Conservation (phyloP, 2,329 filamentous ascomycete species). For the Aspergillus chevalieri region DNA sequence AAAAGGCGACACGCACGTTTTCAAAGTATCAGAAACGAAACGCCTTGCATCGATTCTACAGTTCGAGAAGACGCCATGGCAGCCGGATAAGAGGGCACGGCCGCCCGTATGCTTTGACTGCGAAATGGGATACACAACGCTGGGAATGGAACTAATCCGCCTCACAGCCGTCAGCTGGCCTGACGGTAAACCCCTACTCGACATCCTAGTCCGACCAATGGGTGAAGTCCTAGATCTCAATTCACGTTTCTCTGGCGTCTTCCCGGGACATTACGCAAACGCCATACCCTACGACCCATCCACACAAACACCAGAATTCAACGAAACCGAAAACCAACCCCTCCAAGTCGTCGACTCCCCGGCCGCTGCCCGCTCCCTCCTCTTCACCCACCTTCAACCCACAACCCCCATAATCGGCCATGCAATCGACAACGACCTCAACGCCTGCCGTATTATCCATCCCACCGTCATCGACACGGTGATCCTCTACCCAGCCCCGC, state of each 20-base stretch:
- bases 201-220: slow-evolving; percentile 75
- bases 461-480: slow-evolving; percentile 80
- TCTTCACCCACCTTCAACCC: slow-evolving; percentile 70
- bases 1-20: slow-evolving; percentile 69
- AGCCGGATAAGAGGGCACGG: slow-evolving; percentile 23
- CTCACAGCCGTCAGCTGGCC: slow-evolving; percentile 89
- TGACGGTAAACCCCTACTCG: slow-evolving; percentile 64
- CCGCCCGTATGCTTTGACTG: slow-evolving; percentile 77
- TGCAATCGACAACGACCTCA: slow-evolving; percentile 91
- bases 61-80: slow-evolving; percentile 66
- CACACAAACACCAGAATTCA: slow-evolving; percentile 18
- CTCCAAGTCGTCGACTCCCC: slow-evolving; percentile 74
- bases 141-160: slow-evolving; percentile 82
- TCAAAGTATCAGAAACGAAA: slow-evolving; percentile 71
- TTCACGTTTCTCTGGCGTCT: slow-evolving; percentile 84
- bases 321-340: slow-evolving; percentile 28
- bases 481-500: slow-evolving; percentile 71
- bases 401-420: slow-evolving; percentile 83
- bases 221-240: slow-evolving; percentile 87
- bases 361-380: slow-evolving; percentile 63
- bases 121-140: slow-evolving; percentile 92
- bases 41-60: slow-evolving; percentile 72
- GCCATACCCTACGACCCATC: slow-evolving; percentile 53
- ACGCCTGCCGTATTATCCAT: slow-evolving; percentile 76
- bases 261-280: slow-evolving; percentile 65